These are phyloP conservation scores for Trichoderma sp. DNA, from an alignment of 2,329 filamentous ascomycete species.

Conservation along the genomic window DNA sequence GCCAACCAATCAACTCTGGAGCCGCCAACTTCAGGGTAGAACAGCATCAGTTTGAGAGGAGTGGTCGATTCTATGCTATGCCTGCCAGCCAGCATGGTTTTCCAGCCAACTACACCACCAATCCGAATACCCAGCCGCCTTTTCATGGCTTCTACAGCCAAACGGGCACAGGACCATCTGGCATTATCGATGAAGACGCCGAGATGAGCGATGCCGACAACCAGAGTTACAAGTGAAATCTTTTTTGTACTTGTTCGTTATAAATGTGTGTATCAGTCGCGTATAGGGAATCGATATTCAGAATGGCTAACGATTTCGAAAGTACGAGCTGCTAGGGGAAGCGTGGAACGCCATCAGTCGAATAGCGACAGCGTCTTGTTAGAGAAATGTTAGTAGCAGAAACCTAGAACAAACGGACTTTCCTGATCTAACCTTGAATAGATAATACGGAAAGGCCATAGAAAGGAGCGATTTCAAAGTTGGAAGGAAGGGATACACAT, in stretches of 20 bases:
- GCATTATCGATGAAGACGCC: not conserved
- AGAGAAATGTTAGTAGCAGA: not conserved
- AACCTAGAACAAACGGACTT: not conserved
- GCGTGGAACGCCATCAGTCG: not conserved
- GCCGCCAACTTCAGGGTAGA: not conserved
- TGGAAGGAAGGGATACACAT: not conserved
- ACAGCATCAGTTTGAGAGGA: not conserved
- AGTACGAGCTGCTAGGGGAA: not conserved
- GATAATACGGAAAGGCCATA: not conserved
- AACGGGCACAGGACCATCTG: not conserved
- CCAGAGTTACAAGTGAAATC: not conserved
- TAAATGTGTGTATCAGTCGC: not conserved
- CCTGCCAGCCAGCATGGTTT: slow-evolving; percentile 10
- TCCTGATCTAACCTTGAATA: not conserved
- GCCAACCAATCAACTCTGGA: not conserved
- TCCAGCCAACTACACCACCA: not conserved
- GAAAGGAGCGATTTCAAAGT: not conserved
- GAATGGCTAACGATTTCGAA: not conserved
- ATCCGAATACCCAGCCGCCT: not conserved
- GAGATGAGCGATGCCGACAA: slow-evolving; percentile 2
- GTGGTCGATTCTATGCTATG: slow-evolving; percentile 2
- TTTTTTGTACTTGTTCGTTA: not conserved
- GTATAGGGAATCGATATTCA: not conserved
- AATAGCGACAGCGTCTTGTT: not conserved
- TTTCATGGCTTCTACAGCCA: not conserved